A percentile compares a stretch with the other conserved stretches of the same genome.
Conservation (phyloP, 768 basidiomycete species). For the Lentinula edodes region DNA sequence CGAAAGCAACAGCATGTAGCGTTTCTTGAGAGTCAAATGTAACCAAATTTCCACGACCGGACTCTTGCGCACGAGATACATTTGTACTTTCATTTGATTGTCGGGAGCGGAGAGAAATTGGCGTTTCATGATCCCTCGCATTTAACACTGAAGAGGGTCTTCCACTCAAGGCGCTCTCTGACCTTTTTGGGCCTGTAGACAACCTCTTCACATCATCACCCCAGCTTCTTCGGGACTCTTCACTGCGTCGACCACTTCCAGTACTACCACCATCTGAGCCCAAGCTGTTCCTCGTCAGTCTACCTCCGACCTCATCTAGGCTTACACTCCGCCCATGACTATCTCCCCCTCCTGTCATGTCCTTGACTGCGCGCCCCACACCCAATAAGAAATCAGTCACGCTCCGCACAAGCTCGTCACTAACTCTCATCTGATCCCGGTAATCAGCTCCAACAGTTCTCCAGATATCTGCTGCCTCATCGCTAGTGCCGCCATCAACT, state of each 20-base stretch:
- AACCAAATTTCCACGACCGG: conserved; percentile 32
- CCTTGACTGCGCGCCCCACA: conserved; percentile 63
- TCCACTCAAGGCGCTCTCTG: conserved; percentile 25
- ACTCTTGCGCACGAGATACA: conserved; percentile 35
- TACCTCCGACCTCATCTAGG: conserved; percentile 42
- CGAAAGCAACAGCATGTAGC: conserved; percentile 26
- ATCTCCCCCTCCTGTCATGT: conserved; percentile 32
- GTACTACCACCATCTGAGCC: conserved; percentile 22
- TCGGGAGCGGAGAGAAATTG: conserved; percentile 15
- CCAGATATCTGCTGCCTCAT: conserved; percentile 55
- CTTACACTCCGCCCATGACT: conserved; percentile 48
- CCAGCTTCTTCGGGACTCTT: conserved; percentile 55
- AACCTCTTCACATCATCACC: conserved; percentile 19
- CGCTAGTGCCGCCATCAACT: conserved; percentile 40
- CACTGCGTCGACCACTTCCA: conserved; percentile 38
- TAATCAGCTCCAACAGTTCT: conserved; percentile 64
- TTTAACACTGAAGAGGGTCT: conserved; percentile 29
- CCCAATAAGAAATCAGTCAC: conserved; percentile 75
- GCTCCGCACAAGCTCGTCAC: conserved; percentile 74
- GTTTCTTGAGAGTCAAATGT: conserved; percentile 39
- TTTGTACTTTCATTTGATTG: conserved; percentile 5
- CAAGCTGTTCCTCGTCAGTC: conserved; percentile 22
- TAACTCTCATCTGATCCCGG: conserved; percentile 62
- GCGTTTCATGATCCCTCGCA: conserved; percentile 14
- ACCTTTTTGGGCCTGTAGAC: conserved; percentile 18